These are phyloP conservation scores for Serendipita sp. DNA, from an alignment of 768 basidiomycete species.

Conservation along the genomic window DNA sequence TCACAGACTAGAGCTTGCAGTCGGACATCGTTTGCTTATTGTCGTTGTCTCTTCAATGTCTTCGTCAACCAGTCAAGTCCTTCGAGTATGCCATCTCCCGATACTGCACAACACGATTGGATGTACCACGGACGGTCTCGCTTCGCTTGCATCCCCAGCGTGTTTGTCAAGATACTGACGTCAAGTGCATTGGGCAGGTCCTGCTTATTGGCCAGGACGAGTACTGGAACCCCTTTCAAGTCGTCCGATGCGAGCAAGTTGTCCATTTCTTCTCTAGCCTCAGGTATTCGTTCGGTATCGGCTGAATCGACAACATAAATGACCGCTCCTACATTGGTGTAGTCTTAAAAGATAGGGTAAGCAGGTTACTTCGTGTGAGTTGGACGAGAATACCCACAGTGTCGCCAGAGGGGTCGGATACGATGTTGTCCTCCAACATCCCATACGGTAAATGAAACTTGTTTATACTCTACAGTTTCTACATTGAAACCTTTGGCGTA, in stretches of 20 bases:
- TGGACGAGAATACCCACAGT: conserved; percentile 22
- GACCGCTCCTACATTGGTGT: conserved; percentile 39
- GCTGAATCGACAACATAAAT: conserved; percentile 51
- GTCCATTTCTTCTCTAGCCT: conserved; percentile 35
- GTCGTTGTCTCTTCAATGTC: background rate
- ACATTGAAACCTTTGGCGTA: conserved; percentile 35
- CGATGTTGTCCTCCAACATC: conserved; percentile 48
- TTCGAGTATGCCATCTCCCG: conserved; percentile 96
- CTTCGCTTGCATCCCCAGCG: background rate
- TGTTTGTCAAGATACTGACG: background rate
- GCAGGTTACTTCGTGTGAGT: background rate
- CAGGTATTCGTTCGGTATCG: conserved; percentile 32
- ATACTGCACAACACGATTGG: conserved; percentile 51
- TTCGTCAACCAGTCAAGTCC: conserved; percentile 84
- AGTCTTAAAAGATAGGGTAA: conserved; percentile 20
- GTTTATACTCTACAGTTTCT: conserved; percentile 42
- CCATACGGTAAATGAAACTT: conserved; percentile 41
- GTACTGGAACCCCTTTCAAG: conserved; percentile 28
- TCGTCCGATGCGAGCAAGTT: conserved; percentile 28
- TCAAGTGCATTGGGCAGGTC: background rate
- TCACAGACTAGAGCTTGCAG: no score
- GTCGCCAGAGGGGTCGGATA: conserved; percentile 30
- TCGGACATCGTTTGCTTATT: no score
- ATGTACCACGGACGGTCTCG: conserved; percentile 5
- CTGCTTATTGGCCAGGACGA: conserved; percentile 18